phyloP scores from a whole-genome alignment of 768 basidiomycete species.

The Mycena amicta region DNA sequence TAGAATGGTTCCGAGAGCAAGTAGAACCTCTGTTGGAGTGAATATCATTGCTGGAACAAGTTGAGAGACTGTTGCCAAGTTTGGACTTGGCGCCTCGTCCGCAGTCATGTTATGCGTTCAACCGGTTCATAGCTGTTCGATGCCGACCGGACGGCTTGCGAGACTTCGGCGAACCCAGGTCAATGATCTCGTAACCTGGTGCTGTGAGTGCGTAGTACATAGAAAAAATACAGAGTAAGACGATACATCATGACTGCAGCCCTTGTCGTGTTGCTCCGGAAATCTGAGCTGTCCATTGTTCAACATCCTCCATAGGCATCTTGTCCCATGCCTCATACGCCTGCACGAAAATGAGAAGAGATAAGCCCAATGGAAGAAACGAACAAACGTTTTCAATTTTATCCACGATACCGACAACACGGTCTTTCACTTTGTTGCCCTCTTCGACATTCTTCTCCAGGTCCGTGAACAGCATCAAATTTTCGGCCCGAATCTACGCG shows the following conservation, averaged over 20 bases:
- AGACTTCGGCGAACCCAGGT: background rate
- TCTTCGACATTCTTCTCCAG: constrained; percentile 51
- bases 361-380: constrained; percentile 14
- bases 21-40: no score
- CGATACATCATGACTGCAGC: constrained; percentile 6
- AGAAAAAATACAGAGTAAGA: background rate
- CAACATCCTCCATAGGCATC: constrained; percentile 67
- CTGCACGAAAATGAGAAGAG: constrained; percentile 31
- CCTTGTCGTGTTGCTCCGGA: constrained; percentile 39
- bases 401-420: constrained; percentile 50
- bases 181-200: no score
- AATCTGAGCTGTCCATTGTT: constrained; percentile 56
- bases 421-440: constrained; percentile 48
- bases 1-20: no score
- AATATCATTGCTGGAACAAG: no score
- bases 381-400: constrained; percentile 52
- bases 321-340: constrained; percentile 53
- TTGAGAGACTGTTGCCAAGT: background rate
- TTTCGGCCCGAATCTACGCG: background rate
- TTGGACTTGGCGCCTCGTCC: background rate
- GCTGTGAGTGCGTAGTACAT: no score
- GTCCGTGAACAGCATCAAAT: constrained; percentile 25
- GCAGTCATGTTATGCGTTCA: background rate
- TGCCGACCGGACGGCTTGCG: background rate
- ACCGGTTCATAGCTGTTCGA: background rate